phyloP scores from a whole-genome alignment of 2,329 filamentous ascomycete species.

The Aspergillus ochraceus region DNA sequence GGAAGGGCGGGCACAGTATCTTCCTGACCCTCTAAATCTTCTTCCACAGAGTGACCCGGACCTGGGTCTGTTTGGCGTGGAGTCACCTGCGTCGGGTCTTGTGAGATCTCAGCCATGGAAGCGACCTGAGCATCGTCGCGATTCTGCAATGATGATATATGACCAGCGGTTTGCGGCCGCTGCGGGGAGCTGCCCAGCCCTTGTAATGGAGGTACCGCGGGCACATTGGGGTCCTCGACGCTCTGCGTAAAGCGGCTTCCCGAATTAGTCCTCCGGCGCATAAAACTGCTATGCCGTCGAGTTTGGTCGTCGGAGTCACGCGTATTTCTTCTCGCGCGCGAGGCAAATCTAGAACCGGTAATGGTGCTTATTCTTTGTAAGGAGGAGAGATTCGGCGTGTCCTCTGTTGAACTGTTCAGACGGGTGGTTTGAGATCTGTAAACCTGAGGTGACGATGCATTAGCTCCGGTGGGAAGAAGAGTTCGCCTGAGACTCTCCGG shows the following conservation, averaged over 20 bases:
- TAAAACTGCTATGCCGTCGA: conserved; percentile 14
- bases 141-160: not conserved
- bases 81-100: not conserved
- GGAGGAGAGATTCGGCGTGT: conserved; percentile 23
- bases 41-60: not conserved
- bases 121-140: not conserved
- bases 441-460: conserved; percentile 10
- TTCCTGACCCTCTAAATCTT: conserved; percentile 6
- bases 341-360: conserved; percentile 18
- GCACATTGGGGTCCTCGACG: conserved; percentile 4
- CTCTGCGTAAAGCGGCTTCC: conserved; percentile 4
- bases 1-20: conserved; percentile 15
- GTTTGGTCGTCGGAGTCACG: conserved; percentile 16
- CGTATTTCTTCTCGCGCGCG: conserved; percentile 20
- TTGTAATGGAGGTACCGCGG: not conserved
- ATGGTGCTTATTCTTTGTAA: conserved; percentile 31
- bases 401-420: conserved; percentile 22
- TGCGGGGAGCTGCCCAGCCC: not conserved
- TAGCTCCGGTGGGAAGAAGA: conserved; percentile 30
- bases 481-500: conserved; percentile 38
- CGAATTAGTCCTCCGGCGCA: conserved; percentile 12
- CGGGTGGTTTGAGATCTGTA: conserved; percentile 28
- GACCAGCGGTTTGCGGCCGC: not conserved
- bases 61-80: not conserved
- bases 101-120: not conserved